Percentiles rank a stretch among this genome's conserved stretches.
phyloP scores from a whole-genome alignment of 2,329 filamentous ascomycete species.

The Fusarium zealandicum region DNA sequence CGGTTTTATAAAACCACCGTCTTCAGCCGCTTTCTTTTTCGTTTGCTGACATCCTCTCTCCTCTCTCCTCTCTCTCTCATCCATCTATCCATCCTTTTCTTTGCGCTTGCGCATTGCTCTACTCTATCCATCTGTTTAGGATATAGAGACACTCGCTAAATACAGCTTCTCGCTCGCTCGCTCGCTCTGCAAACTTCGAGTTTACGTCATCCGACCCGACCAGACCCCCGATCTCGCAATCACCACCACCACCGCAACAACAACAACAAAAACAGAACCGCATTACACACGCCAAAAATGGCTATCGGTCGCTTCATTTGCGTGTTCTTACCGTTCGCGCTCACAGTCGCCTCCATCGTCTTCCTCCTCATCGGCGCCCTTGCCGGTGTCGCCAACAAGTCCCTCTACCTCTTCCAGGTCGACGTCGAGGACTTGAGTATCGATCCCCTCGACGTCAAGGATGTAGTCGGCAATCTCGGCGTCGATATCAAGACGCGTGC shows the following conservation, averaged over 20 bases:
- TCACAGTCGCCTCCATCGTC: conserved; percentile 80
- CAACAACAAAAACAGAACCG: background rate
- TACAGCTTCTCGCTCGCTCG: conserved; percentile 24
- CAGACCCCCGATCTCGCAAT: conserved; percentile 17
- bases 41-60: conserved; percentile 8
- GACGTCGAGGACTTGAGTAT: conserved; percentile 66
- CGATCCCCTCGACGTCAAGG: conserved; percentile 45
- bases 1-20: conserved; percentile 35
- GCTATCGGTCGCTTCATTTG: conserved; percentile 81
- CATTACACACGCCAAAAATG: conserved; percentile 49
- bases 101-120: conserved; percentile 11
- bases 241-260: conserved; percentile 9
- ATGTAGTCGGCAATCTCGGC: conserved; percentile 46
- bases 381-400: conserved; percentile 63
- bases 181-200: conserved; percentile 5
- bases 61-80: conserved; percentile 12
- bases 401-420: conserved; percentile 65
- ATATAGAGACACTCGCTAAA: conserved; percentile 30
- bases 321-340: conserved; percentile 84
- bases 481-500: conserved; percentile 33
- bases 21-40: conserved; percentile 12
- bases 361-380: conserved; percentile 67
- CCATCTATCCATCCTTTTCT: conserved; percentile 5
- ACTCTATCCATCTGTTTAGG: background rate
- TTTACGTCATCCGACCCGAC: conserved; percentile 38